phyloP scores from a whole-genome alignment of 2,329 filamentous ascomycete species.

The Aspergillus quadrilineatus region DNA sequence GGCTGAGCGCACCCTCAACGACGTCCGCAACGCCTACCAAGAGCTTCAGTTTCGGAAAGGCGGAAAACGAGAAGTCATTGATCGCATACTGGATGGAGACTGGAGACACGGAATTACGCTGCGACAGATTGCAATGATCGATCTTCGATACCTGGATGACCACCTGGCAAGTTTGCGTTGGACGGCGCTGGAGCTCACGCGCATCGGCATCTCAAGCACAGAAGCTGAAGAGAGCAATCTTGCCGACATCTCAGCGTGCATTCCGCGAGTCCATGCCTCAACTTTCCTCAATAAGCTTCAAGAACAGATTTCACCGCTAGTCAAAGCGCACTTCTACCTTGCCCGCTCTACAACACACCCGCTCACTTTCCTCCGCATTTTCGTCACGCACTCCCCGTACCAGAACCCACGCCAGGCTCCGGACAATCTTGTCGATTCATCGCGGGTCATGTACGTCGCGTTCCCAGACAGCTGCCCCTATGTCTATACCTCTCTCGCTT shows the following conservation, averaged over 20 bases:
- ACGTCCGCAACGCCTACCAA: conserved; percentile 65
- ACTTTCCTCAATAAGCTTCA: conserved; percentile 77
- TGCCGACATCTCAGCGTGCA: conserved; percentile 37
- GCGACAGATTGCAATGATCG: conserved; percentile 56
- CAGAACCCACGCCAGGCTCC: conserved; percentile 50
- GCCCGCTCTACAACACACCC: conserved; percentile 65
- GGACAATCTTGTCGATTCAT: conserved; percentile 55
- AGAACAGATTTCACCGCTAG: conserved; percentile 69
- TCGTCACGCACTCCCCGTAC: conserved; percentile 78
- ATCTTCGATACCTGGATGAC: conserved; percentile 55
- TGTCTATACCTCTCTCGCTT: conserved; percentile 62
- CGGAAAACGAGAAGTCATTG: conserved; percentile 54
- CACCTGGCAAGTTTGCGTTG: conserved; percentile 53
- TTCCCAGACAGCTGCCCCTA: conserved; percentile 79
- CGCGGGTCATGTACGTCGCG: conserved; percentile 73
- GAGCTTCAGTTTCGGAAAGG: conserved; percentile 58
- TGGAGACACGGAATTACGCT: conserved; percentile 57
- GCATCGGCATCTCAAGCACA: conserved; percentile 22
- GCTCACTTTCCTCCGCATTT: conserved; percentile 72
- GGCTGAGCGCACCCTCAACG: conserved; percentile 62
- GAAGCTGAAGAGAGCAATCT: conserved; percentile 16
- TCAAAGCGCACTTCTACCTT: conserved; percentile 82
- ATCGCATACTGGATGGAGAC: conserved; percentile 58
- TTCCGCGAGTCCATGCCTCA: conserved; percentile 74
- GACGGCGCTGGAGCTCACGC: conserved; percentile 52